Evolutionary conservation across 345 rosid genomes (phyloP).

Genomic region (Anacardium occidentale): DNA sequence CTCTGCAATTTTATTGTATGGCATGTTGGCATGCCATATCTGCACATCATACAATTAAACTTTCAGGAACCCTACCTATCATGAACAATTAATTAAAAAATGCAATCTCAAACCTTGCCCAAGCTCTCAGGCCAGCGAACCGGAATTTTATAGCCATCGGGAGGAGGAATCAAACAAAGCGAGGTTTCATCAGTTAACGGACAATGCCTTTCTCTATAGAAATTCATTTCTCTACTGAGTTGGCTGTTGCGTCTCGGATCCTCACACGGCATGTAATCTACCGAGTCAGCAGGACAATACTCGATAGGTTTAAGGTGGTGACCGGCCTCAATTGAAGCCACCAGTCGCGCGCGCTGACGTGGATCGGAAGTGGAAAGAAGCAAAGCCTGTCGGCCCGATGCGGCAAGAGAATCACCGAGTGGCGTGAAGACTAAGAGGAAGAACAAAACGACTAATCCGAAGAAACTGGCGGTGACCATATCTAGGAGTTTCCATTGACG

Average conservation of each 20-base stretch:
- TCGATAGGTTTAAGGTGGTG: conserved; percentile 67
- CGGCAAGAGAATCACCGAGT: conserved; percentile 93
- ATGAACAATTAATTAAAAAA: too few species aligned
- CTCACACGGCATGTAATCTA: conserved; percentile 93
- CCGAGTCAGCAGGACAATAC: conserved; percentile 67
- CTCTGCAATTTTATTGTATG: conserved; percentile 90
- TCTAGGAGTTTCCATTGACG: conserved; percentile 90
- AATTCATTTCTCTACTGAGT: conserved; percentile 91
- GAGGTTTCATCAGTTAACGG: conserved; percentile 72
- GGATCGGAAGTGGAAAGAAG: conserved; percentile 91
- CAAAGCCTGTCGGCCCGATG: conserved; percentile 86
- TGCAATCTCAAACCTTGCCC: conserved; percentile 54
- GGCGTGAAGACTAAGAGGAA: conserved; percentile 82
- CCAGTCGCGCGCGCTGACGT: conserved; percentile 71
- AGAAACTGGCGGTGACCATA: conserved; percentile 68
- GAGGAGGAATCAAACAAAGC: conserved; percentile 90
- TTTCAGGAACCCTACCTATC: too few species aligned
- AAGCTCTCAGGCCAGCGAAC: conserved; percentile 92
- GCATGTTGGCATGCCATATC: conserved; percentile 99
- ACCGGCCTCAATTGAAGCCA: conserved; percentile 66
- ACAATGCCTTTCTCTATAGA: conserved; percentile 87
- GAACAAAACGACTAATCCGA: conserved; percentile 75
- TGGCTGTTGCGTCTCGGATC: conserved; percentile 91
- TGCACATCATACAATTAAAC: conserved; percentile 22
- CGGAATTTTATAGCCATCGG: conserved; percentile 68